Percentiles rank a stretch among this genome's conserved stretches.
phyloP scores from a whole-genome alignment of 2,329 filamentous ascomycete species.

The Neopestalotiopsis sp. region DNA sequence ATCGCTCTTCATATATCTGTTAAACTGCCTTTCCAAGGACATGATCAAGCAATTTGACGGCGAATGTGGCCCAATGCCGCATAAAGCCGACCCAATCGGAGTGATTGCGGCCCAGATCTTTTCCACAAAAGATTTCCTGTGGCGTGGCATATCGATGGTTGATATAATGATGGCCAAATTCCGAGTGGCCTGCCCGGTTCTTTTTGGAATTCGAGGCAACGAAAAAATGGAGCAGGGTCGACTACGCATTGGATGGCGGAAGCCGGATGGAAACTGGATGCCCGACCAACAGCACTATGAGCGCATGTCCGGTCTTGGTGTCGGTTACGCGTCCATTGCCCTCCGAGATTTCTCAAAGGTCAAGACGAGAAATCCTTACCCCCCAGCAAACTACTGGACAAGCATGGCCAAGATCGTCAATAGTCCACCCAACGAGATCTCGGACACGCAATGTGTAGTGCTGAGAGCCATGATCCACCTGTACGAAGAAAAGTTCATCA shows the following conservation, averaged over 20 bases:
- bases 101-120: slow-evolving; percentile 78
- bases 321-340: slow-evolving; percentile 82
- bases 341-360: slow-evolving; percentile 81
- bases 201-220: slow-evolving; percentile 82
- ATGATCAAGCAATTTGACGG: slow-evolving; percentile 73
- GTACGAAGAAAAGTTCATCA: slow-evolving; percentile 76
- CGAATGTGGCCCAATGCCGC: slow-evolving; percentile 67
- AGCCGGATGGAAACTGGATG: slow-evolving; percentile 61
- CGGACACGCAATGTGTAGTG: slow-evolving; percentile 75
- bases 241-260: slow-evolving; percentile 74
- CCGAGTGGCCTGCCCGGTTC: slow-evolving; percentile 77
- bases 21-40: slow-evolving; percentile 78
- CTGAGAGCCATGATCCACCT: slow-evolving; percentile 74
- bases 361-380: slow-evolving; percentile 74
- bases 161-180: slow-evolving; percentile 90
- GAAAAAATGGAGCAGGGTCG: slow-evolving; percentile 75
- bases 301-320: slow-evolving; percentile 81
- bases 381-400: slow-evolving; percentile 82
- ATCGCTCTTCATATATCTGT: slow-evolving; percentile 72
- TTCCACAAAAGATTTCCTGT: slow-evolving; percentile 68
- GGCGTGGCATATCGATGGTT: slow-evolving; percentile 71
- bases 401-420: slow-evolving; percentile 78
- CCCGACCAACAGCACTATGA: slow-evolving; percentile 77
- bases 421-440: slow-evolving; percentile 69
- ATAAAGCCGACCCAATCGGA: slow-evolving; percentile 78